Evolutionary conservation across 768 basidiomycete genomes (phyloP).

Genomic region (Boletus reticulatus): DNA sequence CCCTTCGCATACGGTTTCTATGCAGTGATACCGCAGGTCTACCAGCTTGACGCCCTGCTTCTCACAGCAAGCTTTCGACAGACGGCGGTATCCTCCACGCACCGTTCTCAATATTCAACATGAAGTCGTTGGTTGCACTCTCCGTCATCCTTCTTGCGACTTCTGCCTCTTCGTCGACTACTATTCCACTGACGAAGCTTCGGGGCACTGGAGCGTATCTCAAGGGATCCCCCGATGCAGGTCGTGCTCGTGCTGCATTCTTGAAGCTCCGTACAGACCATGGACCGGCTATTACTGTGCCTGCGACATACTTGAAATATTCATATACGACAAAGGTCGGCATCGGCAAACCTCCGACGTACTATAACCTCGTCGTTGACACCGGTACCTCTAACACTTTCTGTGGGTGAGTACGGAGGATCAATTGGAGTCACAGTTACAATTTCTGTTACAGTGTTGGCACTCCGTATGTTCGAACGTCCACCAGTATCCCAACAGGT

Average conservation of each 20-base stretch:
- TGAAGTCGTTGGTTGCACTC: not conserved
- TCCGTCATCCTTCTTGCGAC: not conserved
- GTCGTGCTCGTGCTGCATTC: not conserved
- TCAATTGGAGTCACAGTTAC: not conserved
- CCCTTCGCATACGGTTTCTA: too few species aligned
- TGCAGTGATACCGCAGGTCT: too few species aligned
- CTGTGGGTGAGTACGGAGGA: not conserved
- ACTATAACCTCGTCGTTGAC: not conserved
- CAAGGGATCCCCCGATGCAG: not conserved
- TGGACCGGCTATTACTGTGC: not conserved
- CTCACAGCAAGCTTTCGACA: too few species aligned
- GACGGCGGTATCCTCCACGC: too few species aligned
- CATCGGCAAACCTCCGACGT: not conserved
- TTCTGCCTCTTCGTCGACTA: not conserved
- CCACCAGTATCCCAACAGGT: not conserved
- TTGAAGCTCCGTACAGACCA: not conserved
- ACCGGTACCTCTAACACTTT: not conserved
- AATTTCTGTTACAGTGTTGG: not conserved
- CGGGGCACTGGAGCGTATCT: not conserved
- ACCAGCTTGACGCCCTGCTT: too few species aligned
- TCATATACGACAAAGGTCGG: not conserved
- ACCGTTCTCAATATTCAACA: not conserved
- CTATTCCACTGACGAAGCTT: not conserved
- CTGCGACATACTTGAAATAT: not conserved
- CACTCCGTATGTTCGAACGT: not conserved